Percentiles rank a stretch among this genome's conserved stretches.
Evolutionary conservation across 2,329 filamentous ascomycete species (phyloP).

Genomic region (Chaetomium sp.): DNA sequence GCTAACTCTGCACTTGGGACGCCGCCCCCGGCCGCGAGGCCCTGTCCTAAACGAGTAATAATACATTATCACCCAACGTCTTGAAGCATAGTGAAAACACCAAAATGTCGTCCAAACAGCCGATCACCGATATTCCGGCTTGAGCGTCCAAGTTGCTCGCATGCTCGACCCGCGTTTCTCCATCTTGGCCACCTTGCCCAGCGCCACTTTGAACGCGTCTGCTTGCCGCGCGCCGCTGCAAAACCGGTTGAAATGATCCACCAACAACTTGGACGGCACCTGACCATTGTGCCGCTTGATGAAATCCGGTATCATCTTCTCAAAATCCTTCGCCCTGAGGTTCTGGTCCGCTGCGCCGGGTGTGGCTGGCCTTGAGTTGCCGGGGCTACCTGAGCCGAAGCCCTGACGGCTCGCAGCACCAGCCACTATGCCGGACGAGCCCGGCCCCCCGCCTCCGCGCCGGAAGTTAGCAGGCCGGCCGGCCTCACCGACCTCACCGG

Average conservation of each 20-base stretch:
- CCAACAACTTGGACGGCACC: slow-evolving; percentile 79
- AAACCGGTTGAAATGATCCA: slow-evolving; percentile 85
- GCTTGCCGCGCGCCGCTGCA: slow-evolving; percentile 70
- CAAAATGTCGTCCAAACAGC: neutral
- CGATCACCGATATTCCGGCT: slow-evolving; percentile 37
- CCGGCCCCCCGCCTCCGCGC: slow-evolving; percentile 52
- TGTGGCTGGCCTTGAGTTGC: slow-evolving; percentile 52
- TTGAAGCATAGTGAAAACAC: neutral
- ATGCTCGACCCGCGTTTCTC: slow-evolving; percentile 59
- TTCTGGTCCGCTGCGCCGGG: slow-evolving; percentile 40
- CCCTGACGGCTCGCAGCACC: slow-evolving; percentile 62
- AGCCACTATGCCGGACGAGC: slow-evolving; percentile 58
- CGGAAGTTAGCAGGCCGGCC: slow-evolving; percentile 63
- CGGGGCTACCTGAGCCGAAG: slow-evolving; percentile 45
- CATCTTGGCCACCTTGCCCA: slow-evolving; percentile 74
- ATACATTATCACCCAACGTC: neutral
- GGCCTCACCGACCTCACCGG: slow-evolving; percentile 76
- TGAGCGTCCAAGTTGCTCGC: slow-evolving; percentile 57
- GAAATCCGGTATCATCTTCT: slow-evolving; percentile 74
- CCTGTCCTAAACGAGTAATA: neutral
- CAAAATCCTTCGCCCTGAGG: slow-evolving; percentile 63
- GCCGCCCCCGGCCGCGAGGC: neutral
- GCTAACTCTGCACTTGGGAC: neutral
- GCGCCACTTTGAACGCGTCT: slow-evolving; percentile 78
- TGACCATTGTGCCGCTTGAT: slow-evolving; percentile 75